A percentile compares a stretch with the other conserved stretches of the same genome.
Evolutionary conservation across 495 filamentous ascomycete species (phyloP).

Genomic region (Aspergillus homomorphus): DNA sequence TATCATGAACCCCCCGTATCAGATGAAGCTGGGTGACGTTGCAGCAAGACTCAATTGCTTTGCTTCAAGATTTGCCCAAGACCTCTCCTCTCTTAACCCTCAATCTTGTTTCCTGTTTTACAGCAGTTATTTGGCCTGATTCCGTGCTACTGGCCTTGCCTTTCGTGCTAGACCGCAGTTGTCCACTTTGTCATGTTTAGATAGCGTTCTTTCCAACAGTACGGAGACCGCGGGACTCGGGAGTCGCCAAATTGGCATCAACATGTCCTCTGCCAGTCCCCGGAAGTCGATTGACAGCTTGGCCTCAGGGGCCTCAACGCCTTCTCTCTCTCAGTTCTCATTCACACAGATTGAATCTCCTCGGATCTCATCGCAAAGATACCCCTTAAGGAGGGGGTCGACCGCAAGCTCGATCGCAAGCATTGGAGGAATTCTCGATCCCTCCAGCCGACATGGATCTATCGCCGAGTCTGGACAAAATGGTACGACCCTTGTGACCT

Average conservation of each 20-base stretch:
- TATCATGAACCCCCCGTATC: conserved; percentile 25
- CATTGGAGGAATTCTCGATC: conserved; percentile 71
- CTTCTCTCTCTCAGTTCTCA: conserved; percentile 57
- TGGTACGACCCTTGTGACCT: conserved; percentile 44
- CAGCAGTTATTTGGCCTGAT: background rate
- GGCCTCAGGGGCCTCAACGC: conserved; percentile 46
- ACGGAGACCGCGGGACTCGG: conserved; percentile 40
- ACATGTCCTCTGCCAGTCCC: conserved; percentile 64
- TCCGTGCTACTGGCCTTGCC: conserved; percentile 3
- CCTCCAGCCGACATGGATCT: conserved; percentile 54
- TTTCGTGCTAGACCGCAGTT: conserved; percentile 5
- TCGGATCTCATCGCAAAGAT: conserved; percentile 41
- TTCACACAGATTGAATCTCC: conserved; percentile 48
- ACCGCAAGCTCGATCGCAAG: conserved; percentile 85
- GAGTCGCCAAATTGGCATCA: conserved; percentile 35
- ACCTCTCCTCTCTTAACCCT: background rate
- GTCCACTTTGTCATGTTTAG: conserved; percentile 44
- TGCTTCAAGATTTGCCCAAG: background rate
- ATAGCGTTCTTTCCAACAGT: conserved; percentile 34
- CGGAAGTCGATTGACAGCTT: conserved; percentile 71
- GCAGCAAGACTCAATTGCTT: conserved; percentile 5
- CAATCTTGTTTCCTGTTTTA: background rate
- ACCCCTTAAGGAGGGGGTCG: conserved; percentile 67
- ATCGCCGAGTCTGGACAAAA: conserved; percentile 78
- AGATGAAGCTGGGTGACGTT: conserved; percentile 13